Evolutionary conservation across 495 filamentous ascomycete species (phyloP).

Genomic region (Polyplosphaeria fusca): DNA sequence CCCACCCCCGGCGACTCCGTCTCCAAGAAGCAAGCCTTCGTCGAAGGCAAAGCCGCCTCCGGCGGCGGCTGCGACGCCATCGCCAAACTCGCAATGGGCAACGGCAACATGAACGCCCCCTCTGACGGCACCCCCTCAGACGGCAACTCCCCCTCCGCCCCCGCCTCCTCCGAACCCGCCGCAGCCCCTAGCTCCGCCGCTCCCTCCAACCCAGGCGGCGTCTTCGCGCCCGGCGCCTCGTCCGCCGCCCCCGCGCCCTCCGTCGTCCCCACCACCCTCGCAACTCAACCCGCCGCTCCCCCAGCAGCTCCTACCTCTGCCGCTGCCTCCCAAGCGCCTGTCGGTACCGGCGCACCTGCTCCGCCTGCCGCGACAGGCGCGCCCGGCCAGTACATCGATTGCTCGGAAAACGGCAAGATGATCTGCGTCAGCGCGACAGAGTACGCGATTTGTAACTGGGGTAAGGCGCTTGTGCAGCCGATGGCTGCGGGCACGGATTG

Average conservation of each 20-base stretch:
- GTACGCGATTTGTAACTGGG: slow-evolving; percentile 39
- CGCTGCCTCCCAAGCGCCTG: no score
- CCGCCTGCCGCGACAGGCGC: neutral
- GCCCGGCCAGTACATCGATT: slow-evolving; percentile 29
- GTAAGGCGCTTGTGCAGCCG: slow-evolving; percentile 34
- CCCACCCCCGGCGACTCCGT: slow-evolving; percentile 57
- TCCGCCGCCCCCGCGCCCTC: slow-evolving; percentile 4
- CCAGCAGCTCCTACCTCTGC: slow-evolving; percentile 1
- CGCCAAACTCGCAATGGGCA: slow-evolving; percentile 31
- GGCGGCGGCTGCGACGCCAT: slow-evolving; percentile 26
- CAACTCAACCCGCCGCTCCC: slow-evolving; percentile 1
- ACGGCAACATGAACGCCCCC: slow-evolving; percentile 23
- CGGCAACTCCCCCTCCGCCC: neutral
- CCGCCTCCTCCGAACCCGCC: neutral
- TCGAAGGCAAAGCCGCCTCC: neutral
- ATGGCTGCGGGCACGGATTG: slow-evolving; percentile 39
- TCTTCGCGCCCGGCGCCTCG: slow-evolving; percentile 35
- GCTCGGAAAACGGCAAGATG: slow-evolving; percentile 37
- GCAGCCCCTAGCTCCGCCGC: neutral
- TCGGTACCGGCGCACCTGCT: no score
- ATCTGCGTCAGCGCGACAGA: slow-evolving; percentile 38
- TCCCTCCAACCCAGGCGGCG: slow-evolving; percentile 17
- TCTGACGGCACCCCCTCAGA: neutral
- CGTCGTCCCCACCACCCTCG: neutral
- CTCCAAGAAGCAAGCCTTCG: slow-evolving; percentile 25